These are phyloP conservation scores for Hypoxylon sp. DNA, from an alignment of 2,329 filamentous ascomycete species.

Conservation along the genomic window DNA sequence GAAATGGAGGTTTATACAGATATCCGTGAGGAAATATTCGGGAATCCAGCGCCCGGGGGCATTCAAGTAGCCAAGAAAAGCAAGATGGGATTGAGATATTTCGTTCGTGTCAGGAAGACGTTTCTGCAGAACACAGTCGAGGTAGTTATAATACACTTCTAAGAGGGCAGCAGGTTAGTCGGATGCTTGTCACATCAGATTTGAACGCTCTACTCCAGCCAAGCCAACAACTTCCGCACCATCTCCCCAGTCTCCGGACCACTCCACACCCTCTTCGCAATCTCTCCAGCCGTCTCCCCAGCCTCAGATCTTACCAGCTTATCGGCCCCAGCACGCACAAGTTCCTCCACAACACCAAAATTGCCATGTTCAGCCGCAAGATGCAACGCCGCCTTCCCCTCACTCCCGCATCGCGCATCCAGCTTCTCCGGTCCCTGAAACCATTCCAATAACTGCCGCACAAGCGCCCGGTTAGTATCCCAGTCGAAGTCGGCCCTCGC, in stretches of 20 bases:
- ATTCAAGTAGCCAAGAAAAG: too few relatives aligned
- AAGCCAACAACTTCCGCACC: neutral
- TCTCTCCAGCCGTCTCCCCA: constrained; percentile 3
- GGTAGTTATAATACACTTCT: too few relatives aligned
- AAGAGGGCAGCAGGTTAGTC: too few relatives aligned
- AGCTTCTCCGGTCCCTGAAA: neutral
- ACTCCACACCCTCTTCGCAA: constrained; percentile 10
- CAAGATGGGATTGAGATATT: too few relatives aligned
- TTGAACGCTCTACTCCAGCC: neutral
- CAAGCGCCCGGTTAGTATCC: neutral
- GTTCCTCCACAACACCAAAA: constrained; percentile 11
- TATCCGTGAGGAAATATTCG: neutral
- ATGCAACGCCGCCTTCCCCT: neutral
- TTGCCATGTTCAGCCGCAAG: constrained; percentile 7
- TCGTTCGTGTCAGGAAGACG: too few relatives aligned
- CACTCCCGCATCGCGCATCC: neutral
- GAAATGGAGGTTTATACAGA: neutral
- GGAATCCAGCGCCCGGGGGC: too few relatives aligned
- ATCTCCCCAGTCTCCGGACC: neutral
- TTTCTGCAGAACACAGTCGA: too few relatives aligned
- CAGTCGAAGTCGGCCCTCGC: constrained; percentile 3
- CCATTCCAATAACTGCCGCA: constrained; percentile 8
- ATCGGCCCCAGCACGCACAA: constrained; percentile 6
- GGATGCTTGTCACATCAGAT: too few relatives aligned
- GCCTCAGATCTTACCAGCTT: neutral